Evolutionary conservation across 768 basidiomycete genomes (phyloP).

Genomic region (Strobilomyces dryophilus): DNA sequence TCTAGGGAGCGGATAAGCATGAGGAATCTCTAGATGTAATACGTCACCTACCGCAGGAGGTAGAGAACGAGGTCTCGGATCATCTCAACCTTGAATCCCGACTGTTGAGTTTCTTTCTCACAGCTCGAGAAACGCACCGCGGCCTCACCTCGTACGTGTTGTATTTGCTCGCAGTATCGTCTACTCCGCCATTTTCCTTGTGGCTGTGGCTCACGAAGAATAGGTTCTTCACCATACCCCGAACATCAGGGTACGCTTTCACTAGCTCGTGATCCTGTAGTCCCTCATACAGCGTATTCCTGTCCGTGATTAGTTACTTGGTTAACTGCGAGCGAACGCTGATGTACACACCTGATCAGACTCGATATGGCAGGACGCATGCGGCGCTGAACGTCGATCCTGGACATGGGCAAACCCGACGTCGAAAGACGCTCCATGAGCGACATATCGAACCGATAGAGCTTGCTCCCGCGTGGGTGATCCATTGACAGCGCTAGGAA

Average conservation of each 20-base stretch:
- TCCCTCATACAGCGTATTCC: slow-evolving; percentile 56
- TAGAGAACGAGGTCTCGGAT: slow-evolving; percentile 52
- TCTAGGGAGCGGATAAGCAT: slow-evolving; percentile 18
- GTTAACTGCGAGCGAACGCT: neutral
- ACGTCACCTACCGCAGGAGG: slow-evolving; percentile 35
- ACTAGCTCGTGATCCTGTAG: slow-evolving; percentile 58
- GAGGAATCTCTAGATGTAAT: neutral
- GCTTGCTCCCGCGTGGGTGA: slow-evolving; percentile 44
- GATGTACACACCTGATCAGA: slow-evolving; percentile 29
- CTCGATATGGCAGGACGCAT: slow-evolving; percentile 71
- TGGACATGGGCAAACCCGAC: slow-evolving; percentile 60
- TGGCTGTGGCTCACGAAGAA: slow-evolving; percentile 66
- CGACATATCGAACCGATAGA: slow-evolving; percentile 68
- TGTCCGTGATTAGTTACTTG: slow-evolving; percentile 14
- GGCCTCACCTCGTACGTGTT: slow-evolving; percentile 72
- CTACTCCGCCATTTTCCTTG: slow-evolving; percentile 52
- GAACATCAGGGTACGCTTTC: slow-evolving; percentile 46
- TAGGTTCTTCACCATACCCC: slow-evolving; percentile 59
- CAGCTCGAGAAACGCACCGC: neutral
- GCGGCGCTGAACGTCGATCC: slow-evolving; percentile 65
- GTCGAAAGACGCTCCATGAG: slow-evolving; percentile 70
- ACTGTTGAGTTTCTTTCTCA: slow-evolving; percentile 2
- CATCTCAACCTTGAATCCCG: slow-evolving; percentile 36
- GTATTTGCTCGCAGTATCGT: slow-evolving; percentile 63
- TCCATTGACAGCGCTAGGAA: slow-evolving; percentile 64